phyloP scores from a whole-genome alignment of 768 basidiomycete genomes.

The Mycena metata region DNA sequence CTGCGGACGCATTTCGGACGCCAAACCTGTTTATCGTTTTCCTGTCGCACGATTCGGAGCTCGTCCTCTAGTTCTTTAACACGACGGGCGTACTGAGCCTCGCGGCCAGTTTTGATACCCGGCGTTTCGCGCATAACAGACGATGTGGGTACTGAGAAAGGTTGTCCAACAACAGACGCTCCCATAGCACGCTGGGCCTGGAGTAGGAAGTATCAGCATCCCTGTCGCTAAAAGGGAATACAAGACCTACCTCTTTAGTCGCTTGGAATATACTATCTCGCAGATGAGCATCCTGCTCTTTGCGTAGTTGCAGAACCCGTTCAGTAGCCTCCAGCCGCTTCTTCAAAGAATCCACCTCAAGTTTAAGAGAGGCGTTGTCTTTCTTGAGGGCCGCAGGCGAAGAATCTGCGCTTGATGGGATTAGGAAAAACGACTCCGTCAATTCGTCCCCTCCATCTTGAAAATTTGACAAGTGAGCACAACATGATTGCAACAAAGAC shows the following conservation, averaged over 20 bases:
- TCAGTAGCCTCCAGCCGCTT: slow-evolving; percentile 73
- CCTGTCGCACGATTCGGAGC: slow-evolving; percentile 67
- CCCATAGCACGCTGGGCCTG: slow-evolving; percentile 88
- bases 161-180: slow-evolving; percentile 71
- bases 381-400: slow-evolving; percentile 65
- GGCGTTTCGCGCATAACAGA: slow-evolving; percentile 38
- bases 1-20: slow-evolving; percentile 1
- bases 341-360: slow-evolving; percentile 70
- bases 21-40: slow-evolving; percentile 83
- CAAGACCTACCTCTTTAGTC: slow-evolving; percentile 66
- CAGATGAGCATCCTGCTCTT: slow-evolving; percentile 84
- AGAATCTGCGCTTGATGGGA: slow-evolving; percentile 73
- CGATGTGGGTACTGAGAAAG: slow-evolving; percentile 45
- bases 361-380: slow-evolving; percentile 76
- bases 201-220: slow-evolving; percentile 19
- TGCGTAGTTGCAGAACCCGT: slow-evolving; percentile 72
- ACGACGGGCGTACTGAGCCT: slow-evolving; percentile 66
- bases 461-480: neutral
- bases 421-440: slow-evolving; percentile 84
- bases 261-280: slow-evolving; percentile 84
- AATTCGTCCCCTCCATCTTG: slow-evolving; percentile 68
- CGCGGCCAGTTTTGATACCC: slow-evolving; percentile 37
- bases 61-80: slow-evolving; percentile 90
- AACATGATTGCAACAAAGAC: neutral
- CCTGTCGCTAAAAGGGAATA: neutral